phyloP scores from a whole-genome alignment of 2,329 filamentous ascomycete species.

The Talaromyces piceae region DNA sequence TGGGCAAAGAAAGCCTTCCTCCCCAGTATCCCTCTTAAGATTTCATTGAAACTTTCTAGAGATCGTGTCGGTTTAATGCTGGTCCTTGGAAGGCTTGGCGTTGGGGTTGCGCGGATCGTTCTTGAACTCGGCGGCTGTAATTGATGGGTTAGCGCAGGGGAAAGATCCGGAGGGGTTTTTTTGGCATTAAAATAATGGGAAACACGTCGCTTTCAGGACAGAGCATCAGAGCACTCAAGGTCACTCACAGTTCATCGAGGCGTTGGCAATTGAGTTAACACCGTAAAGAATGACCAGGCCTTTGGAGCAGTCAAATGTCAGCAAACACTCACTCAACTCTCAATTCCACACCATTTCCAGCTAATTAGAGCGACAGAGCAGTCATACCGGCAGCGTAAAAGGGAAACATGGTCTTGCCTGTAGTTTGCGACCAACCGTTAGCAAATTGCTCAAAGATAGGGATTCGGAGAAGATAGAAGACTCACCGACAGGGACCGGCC shows the following conservation, averaged over 20 bases:
- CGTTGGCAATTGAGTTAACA: constrained; percentile 73
- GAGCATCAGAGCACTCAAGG: constrained; percentile 13
- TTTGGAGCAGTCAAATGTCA: constrained; percentile 35
- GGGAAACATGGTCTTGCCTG: constrained; percentile 84
- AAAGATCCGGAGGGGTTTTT: too few species aligned
- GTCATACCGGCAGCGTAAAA: constrained; percentile 92
- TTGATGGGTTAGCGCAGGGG: background rate
- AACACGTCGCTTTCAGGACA: background rate
- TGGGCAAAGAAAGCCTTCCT: background rate
- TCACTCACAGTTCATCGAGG: constrained; percentile 71
- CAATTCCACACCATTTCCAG: background rate
- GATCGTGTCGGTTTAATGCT: constrained; percentile 21
- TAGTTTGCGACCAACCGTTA: constrained; percentile 24
- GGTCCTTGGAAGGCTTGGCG: constrained; percentile 26
- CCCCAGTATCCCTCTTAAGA: background rate
- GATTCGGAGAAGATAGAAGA: constrained; percentile 19
- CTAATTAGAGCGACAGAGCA: too few species aligned
- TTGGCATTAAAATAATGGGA: too few species aligned
- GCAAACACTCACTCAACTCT: background rate
- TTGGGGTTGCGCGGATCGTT: constrained; percentile 81
- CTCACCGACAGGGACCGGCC: constrained; percentile 69
- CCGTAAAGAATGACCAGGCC: constrained; percentile 84
- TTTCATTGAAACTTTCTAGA: background rate
- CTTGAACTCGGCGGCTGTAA: constrained; percentile 82
- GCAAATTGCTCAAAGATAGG: constrained; percentile 12